Evolutionary conservation across 306 rosid species (phyloP).

Genomic region (Neltuma alba): DNA sequence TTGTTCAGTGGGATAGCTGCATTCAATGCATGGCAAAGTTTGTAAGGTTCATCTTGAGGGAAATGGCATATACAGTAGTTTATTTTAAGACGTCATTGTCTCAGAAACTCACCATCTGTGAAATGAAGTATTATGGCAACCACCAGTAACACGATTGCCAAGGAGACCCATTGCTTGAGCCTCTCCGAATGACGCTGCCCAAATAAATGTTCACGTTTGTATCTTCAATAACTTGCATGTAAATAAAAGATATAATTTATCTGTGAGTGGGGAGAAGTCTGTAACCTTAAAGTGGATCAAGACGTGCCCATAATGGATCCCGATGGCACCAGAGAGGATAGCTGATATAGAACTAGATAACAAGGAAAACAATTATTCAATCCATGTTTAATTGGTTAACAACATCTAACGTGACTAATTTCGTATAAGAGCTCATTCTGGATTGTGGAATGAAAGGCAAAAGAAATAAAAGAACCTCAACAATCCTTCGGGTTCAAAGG

Average conservation of each 20-base stretch:
- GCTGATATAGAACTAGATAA: slow-evolving; percentile 69
- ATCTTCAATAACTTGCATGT: slow-evolving; percentile 23
- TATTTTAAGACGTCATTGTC: slow-evolving; percentile 2
- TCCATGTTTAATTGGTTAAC: background rate
- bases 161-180: slow-evolving; percentile 82
- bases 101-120: slow-evolving; percentile 58
- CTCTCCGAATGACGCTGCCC: slow-evolving; percentile 73
- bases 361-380: background rate
- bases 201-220: slow-evolving; percentile 9
- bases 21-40: background rate
- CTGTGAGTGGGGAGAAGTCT: background rate
- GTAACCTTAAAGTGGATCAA: slow-evolving; percentile 86
- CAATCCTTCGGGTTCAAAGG: slow-evolving; percentile 90
- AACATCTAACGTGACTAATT: background rate
- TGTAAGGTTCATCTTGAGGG: background rate
- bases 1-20: slow-evolving; percentile 90
- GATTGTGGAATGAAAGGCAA: background rate
- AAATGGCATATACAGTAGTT: background rate
- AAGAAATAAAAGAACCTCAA: slow-evolving; percentile 57
- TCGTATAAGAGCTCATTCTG: background rate
- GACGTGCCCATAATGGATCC: slow-evolving; percentile 89
- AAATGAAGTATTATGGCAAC: slow-evolving; percentile 81
- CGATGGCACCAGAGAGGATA: slow-evolving; percentile 75
- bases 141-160: slow-evolving; percentile 62
- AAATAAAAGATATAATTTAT: background rate